A percentile compares a stretch with the other conserved stretches of the same genome.
phyloP scores from a whole-genome alignment of 352 stramenopile genomes.

The Phytopythium oedochilum region DNA sequence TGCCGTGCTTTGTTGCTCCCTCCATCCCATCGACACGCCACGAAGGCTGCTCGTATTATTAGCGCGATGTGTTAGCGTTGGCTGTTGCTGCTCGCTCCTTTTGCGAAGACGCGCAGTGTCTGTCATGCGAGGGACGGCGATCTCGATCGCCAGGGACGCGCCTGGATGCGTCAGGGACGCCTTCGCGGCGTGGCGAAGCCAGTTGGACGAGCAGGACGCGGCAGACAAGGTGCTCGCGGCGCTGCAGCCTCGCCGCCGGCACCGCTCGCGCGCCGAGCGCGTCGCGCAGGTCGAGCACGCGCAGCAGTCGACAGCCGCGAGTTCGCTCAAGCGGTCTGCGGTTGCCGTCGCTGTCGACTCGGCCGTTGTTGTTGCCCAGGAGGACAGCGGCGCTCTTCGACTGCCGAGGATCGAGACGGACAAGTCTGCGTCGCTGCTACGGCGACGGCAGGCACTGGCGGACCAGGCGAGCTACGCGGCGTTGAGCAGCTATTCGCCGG shows the following conservation, averaged over 20 bases:
- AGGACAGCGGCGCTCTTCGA: background rate
- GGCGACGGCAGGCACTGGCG: conserved; percentile 30
- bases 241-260: background rate
- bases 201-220: conserved; percentile 34
- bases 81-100: no score
- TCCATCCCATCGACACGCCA: no score
- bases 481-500: conserved; percentile 6
- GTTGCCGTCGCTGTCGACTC: background rate
- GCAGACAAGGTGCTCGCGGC: conserved; percentile 19
- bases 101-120: no score
- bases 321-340: conserved; percentile 25
- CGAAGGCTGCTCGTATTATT: no score
- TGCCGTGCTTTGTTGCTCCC: no score
- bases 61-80: no score
- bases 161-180: conserved; percentile 22
- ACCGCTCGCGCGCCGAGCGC: conserved; percentile 10
- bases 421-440: background rate
- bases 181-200: conserved; percentile 35
- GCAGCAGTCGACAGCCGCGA: conserved; percentile 46
- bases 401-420: background rate
- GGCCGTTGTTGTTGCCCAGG: background rate
- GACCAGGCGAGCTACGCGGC: conserved; percentile 38
- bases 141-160: background rate
- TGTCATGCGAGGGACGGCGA: background rate
- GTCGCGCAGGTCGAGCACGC: conserved; percentile 22